These are phyloP conservation scores for Thermothielavioides terrestris DNA, from an alignment of 495 filamentous ascomycete species.

Conservation along the genomic window DNA sequence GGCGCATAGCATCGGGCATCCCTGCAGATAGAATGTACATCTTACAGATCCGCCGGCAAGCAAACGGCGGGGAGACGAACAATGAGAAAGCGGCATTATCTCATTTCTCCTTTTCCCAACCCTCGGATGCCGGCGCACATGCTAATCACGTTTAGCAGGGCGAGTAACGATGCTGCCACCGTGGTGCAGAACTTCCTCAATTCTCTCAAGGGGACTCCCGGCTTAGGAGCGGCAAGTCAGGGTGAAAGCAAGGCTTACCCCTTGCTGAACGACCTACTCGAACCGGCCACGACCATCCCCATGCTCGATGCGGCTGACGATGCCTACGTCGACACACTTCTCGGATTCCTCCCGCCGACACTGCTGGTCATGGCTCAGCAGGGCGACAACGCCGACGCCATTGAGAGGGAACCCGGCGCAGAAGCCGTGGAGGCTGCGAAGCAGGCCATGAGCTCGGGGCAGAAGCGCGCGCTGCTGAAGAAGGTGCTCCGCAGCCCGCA, in stretches of 20 bases:
- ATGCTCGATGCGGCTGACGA: slow-evolving; percentile 59
- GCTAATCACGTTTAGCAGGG: slow-evolving; percentile 34
- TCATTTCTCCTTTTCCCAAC: slow-evolving; percentile 1
- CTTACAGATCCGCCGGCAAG: slow-evolving; percentile 14
- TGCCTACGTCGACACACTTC: slow-evolving; percentile 60
- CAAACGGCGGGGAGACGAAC: slow-evolving; percentile 17
- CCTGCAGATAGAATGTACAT: slow-evolving; percentile 25
- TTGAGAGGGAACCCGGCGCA: slow-evolving; percentile 48
- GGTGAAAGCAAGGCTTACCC: slow-evolving; percentile 61
- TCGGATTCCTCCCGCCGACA: slow-evolving; percentile 63
- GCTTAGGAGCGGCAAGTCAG: slow-evolving; percentile 26
- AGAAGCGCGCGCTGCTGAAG: slow-evolving; percentile 75
- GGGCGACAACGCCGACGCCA: slow-evolving; percentile 37
- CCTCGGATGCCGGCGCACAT: background rate
- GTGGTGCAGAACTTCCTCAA: slow-evolving; percentile 81
- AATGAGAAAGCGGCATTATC: slow-evolving; percentile 11
- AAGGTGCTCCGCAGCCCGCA: slow-evolving; percentile 86
- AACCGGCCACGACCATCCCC: slow-evolving; percentile 64
- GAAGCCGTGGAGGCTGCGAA: slow-evolving; percentile 61
- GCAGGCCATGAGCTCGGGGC: slow-evolving; percentile 59
- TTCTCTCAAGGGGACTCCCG: slow-evolving; percentile 59
- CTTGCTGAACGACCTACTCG: slow-evolving; percentile 78
- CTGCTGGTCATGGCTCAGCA: slow-evolving; percentile 64
- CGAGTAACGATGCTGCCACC: slow-evolving; percentile 46
- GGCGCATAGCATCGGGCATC: slow-evolving; percentile 9